Evolutionary conservation across 345 rosid species (phyloP), one percentile per base, ranked within the genome.

Genomic region (Brassica cretica): DNA sequence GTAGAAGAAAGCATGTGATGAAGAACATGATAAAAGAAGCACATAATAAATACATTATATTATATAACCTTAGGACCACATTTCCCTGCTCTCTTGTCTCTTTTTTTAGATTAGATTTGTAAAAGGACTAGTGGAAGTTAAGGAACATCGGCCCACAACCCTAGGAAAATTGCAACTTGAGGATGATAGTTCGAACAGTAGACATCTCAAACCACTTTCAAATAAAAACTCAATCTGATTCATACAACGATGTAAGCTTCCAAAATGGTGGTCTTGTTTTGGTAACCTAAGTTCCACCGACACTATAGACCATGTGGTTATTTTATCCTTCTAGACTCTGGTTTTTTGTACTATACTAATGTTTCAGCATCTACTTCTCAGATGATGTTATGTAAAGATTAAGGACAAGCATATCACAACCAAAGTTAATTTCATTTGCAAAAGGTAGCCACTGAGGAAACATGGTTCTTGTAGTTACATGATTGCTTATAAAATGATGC

Each of bases 121-220:
- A 76, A 14, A 83, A 81, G 85, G 81, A 56, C 90, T 74, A 82
- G 84, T 84, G 88, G 91, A 85, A 82, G 85, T 89, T 82, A 91
- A 89, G 94, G 85, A 87, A 88, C 89, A 84, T 82, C 86, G 91
- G 88, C 87, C 94, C 94, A 91, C 89, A 77, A 53, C 88, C 88
- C 84, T 72, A 83, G 71, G 82, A 84, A 88, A 85, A 84, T 78
- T 82, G 81, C 82, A 78, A 80, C 76, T 84, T 83, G 90, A 91
- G 89, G 91, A 87, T 78, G 92, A 89, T 87, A 84, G 91, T 85
- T 86, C 82, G 68, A 79, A 77, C 89, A 78, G 78, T 85, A 70
- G 7, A 75, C 79, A 80, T 80, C 83, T 75, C 75, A 64, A 64
- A 73, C 25, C 65, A 67, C 78, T 59, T 78, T 73, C 8, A 21